Conservation (phyloP, 108 stramenopile species). For the Cafeteria roenbergensis region DNA sequence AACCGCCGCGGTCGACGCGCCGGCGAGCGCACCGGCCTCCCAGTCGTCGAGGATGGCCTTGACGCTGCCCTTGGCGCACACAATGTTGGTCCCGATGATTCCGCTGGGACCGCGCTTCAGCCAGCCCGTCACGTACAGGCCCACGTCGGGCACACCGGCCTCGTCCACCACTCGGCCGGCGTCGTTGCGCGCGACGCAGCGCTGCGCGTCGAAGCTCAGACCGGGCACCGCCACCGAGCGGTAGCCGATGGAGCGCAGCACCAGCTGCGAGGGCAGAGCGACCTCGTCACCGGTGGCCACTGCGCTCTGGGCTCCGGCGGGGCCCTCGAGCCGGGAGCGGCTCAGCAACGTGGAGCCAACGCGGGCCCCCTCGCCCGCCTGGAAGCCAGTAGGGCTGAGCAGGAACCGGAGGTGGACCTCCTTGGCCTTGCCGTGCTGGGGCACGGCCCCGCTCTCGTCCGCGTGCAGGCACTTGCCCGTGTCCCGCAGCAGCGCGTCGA, state of each 20-base stretch:
- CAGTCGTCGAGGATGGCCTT: conserved; percentile 58
- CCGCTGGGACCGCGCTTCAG: conserved; percentile 86
- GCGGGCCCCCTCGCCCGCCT: conserved; percentile 37
- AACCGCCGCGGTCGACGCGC: neutral
- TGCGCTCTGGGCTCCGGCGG: conserved; percentile 53
- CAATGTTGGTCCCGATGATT: conserved; percentile 85
- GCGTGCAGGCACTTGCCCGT: neutral
- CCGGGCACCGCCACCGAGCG: conserved; percentile 60
- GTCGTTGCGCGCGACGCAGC: conserved; percentile 47
- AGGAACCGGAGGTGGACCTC: conserved; percentile 70
- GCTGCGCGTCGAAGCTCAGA: conserved; percentile 55
- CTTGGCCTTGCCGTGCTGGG: neutral
- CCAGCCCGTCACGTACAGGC: conserved; percentile 83
- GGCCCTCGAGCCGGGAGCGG: conserved; percentile 71
- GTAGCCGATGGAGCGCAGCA: conserved; percentile 80
- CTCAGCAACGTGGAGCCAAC: too few relatives aligned
- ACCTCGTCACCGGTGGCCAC: conserved; percentile 51
- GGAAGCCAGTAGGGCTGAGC: conserved; percentile 47
- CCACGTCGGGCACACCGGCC: conserved; percentile 13
- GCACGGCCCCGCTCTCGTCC: neutral
- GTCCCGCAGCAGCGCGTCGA: conserved; percentile 39
- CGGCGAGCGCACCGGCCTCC: neutral
- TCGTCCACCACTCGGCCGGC: conserved; percentile 60
- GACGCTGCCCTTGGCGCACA: conserved; percentile 79
- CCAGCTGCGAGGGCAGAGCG: conserved; percentile 34